Evolutionary conservation across 78 protist genomes (phyloP), one percentile per base, ranked within the genome.

Genomic region (Ministeria vibrans): DNA sequence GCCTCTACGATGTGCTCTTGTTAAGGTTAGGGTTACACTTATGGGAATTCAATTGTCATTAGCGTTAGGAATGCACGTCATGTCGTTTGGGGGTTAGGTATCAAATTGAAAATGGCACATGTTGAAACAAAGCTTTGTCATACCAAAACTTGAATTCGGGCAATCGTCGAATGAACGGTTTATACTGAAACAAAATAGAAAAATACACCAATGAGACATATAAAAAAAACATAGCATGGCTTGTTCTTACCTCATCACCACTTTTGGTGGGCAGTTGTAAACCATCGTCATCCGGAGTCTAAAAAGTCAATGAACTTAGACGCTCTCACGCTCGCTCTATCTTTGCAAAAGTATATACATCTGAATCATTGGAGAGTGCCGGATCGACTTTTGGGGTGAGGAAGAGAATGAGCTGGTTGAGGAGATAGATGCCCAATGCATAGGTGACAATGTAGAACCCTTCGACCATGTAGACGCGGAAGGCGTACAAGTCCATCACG

Each of bases 61-160:
- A 18, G 55, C 55, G 55, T 46, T 13, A 51, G 30, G 30, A 51
- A 51, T 13, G 18, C 59, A 51, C 13, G 18, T 22, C 59, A 51
- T 51, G 59, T 18, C 18, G 59, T 51, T 22, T 22, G 18, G 30
- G 18, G 13, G 59, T 51, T 18, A 51, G 30, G 59, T 22, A 22
- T 51, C 13, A 51, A 51, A 51, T 73, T 73, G n/a, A 34, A 36
- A 72, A 75, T 20, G 18, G 32, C 18, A 38, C 18, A 20, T 20
- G 18, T 45, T 75, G 78, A 34, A 22, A 45, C 7, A 53, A 15
- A 77, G 28, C 64, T 23, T 7, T 15, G 22, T 22, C 6, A 7
- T 63, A 89, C 98, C 98, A 95, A 68, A 94, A 94, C 59, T 84
- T 81, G 76, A 91, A 93, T 41, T 95, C 98, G 34, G 95, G 93